phyloP scores from a whole-genome alignment of 768 basidiomycete species.

The Mycena albidolilacea region DNA sequence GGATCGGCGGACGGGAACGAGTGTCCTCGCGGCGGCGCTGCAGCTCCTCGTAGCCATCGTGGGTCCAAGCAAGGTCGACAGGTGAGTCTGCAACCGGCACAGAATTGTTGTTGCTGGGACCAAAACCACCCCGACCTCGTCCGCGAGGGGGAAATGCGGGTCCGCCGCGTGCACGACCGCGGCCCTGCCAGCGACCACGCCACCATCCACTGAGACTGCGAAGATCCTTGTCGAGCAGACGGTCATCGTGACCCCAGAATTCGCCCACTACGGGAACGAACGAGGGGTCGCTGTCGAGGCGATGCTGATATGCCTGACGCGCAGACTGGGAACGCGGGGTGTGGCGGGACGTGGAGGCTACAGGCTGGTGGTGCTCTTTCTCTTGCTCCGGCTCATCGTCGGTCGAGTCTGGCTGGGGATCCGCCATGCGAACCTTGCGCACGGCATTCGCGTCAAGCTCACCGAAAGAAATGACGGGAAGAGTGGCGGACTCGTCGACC shows the following conservation, averaged over 20 bases:
- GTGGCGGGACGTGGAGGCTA: constrained; percentile 58
- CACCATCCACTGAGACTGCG: constrained; percentile 91
- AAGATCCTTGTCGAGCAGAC: constrained; percentile 85
- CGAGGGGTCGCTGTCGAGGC: constrained; percentile 87
- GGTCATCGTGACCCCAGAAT: constrained; percentile 97
- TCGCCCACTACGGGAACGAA: constrained; percentile 92
- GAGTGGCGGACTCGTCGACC: constrained; percentile 80
- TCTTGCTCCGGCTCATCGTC: constrained; percentile 45
- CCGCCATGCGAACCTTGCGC: constrained; percentile 39
- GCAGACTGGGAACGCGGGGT: constrained; percentile 70
- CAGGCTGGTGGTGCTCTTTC: constrained; percentile 31
- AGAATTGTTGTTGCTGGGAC: constrained; percentile 30
- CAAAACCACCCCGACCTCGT: constrained; percentile 68
- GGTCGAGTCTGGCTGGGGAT: constrained; percentile 40
- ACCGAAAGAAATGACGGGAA: constrained; percentile 88
- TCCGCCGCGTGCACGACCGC: constrained; percentile 74
- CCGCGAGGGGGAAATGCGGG: constrained; percentile 62
- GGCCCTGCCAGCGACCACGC: constrained; percentile 83
- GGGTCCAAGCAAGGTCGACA: constrained; percentile 83
- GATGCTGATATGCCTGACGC: constrained; percentile 89
- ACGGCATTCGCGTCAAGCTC: constrained; percentile 66
- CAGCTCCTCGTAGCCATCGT: constrained; percentile 93
- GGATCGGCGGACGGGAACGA: constrained; percentile 50
- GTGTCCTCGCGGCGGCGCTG: constrained; percentile 77
- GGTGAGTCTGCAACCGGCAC: constrained; percentile 61